Conservation (phyloP, 148 eudicot genomes). For the Chenopodium berlandieri region DNA sequence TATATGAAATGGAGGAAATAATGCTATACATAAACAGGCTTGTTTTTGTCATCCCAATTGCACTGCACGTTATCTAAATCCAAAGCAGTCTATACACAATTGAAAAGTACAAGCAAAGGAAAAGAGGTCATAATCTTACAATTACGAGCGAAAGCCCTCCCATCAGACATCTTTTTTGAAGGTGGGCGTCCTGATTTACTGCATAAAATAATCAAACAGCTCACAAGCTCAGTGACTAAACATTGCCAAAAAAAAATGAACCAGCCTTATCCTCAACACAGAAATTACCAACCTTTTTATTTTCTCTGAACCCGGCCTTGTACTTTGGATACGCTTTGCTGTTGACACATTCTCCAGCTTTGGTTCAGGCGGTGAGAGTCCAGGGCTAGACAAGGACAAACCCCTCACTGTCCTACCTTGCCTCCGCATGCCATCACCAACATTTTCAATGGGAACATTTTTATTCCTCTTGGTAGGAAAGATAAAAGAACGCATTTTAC, state of each 20-base stretch:
- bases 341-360: constrained; percentile 36
- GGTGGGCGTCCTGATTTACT: constrained; percentile 54
- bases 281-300: constrained; percentile 36
- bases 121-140: constrained; percentile 27
- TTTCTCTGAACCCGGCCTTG: constrained; percentile 43
- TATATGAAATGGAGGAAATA: background rate
- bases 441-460: constrained; percentile 32
- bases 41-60: background rate
- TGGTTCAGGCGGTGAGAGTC: constrained; percentile 21
- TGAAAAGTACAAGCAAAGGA: background rate
- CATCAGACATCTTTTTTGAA: constrained; percentile 42
- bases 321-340: constrained; percentile 36
- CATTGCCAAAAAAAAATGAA: constrained; percentile 2
- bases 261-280: background rate
- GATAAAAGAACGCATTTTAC: constrained; percentile 36
- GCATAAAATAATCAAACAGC: constrained; percentile 11
- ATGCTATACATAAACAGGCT: background rate
- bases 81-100: background rate
- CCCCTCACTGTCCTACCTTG: constrained; percentile 45
- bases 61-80: background rate
- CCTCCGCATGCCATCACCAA: constrained; percentile 33
- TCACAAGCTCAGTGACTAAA: background rate
- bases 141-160: constrained; percentile 30
- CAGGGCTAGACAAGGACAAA: constrained; percentile 30
- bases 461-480: constrained; percentile 43